Evolutionary conservation across 2,329 filamentous ascomycete species (phyloP).

Genomic region (Neopestalotiopsis sp.): DNA sequence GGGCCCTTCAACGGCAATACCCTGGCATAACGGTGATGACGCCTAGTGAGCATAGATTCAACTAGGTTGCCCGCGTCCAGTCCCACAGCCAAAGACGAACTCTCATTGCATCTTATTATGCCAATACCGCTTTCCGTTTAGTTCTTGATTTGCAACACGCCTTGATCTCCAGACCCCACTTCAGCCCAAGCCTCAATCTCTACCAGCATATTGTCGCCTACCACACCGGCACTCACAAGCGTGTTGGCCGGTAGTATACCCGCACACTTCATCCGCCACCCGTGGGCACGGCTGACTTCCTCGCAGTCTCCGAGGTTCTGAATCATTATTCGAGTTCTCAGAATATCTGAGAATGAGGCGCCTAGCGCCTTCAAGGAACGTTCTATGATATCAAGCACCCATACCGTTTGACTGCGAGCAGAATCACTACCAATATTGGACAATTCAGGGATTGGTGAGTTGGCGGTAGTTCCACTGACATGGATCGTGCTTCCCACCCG

Average conservation of each 20-base stretch:
- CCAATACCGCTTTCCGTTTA: not conserved
- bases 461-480: conserved; percentile 40
- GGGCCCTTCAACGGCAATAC: too few relatives aligned
- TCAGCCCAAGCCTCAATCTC: conserved; percentile 30
- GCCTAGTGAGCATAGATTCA: too few relatives aligned
- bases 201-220: conserved; percentile 26
- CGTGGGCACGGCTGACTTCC: conserved; percentile 33
- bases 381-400: conserved; percentile 35
- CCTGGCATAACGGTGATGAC: too few relatives aligned
- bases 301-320: conserved; percentile 31
- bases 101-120: not conserved
- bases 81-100: not conserved
- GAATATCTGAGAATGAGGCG: conserved; percentile 31
- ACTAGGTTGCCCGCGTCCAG: too few relatives aligned
- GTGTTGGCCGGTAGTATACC: conserved; percentile 30
- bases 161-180: conserved; percentile 7
- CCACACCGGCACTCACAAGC: conserved; percentile 21
- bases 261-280: conserved; percentile 33
- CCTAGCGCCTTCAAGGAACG: conserved; percentile 33
- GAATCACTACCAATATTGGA: conserved; percentile 29
- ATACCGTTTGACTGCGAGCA: conserved; percentile 33
- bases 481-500: conserved; percentile 31
- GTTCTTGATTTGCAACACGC: not conserved
- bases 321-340: conserved; percentile 35
- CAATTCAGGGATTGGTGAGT: conserved; percentile 24